Evolutionary conservation across 805 yeast species (phyloP).

Genomic region (Yarrowia sp.): DNA sequence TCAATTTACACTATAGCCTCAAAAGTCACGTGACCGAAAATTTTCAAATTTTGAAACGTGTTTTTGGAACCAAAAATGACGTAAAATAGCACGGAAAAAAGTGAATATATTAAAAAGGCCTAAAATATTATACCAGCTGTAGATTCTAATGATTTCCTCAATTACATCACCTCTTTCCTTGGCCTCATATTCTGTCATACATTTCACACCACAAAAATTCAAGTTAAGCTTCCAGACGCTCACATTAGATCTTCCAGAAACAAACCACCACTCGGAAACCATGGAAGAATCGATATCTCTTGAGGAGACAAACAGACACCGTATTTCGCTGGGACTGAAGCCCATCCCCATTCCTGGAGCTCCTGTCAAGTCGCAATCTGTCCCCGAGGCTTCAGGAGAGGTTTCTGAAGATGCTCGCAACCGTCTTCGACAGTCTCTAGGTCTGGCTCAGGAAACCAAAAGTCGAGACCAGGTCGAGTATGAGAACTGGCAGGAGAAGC

Average conservation of each 20-base stretch:
- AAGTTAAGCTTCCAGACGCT: neutral
- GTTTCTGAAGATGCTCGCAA: constrained; percentile 55
- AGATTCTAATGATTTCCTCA: too few species aligned
- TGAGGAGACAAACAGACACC: constrained; percentile 56
- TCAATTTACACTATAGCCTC: neutral
- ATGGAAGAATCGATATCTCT: constrained; percentile 37
- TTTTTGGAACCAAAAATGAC: too few species aligned
- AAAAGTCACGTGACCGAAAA: neutral
- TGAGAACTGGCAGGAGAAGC: constrained; percentile 36
- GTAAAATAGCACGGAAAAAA: too few species aligned
- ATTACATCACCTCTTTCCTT: neutral
- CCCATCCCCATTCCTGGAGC: constrained; percentile 42
- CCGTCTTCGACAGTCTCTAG: constrained; percentile 48
- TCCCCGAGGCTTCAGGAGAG: neutral
- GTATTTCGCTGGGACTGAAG: constrained; percentile 51
- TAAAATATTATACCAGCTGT: too few species aligned
- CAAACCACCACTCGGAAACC: neutral
- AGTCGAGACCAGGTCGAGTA: constrained; percentile 41
- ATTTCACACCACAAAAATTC: neutral
- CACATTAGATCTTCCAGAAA: neutral
- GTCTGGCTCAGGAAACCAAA: constrained; percentile 46
- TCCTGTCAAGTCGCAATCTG: neutral
- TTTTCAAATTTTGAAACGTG: too few species aligned
- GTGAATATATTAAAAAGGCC: too few species aligned
- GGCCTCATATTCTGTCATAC: neutral